Evolutionary conservation across 441 rosid genomes (phyloP).

Genomic region (Manihot esculenta): DNA sequence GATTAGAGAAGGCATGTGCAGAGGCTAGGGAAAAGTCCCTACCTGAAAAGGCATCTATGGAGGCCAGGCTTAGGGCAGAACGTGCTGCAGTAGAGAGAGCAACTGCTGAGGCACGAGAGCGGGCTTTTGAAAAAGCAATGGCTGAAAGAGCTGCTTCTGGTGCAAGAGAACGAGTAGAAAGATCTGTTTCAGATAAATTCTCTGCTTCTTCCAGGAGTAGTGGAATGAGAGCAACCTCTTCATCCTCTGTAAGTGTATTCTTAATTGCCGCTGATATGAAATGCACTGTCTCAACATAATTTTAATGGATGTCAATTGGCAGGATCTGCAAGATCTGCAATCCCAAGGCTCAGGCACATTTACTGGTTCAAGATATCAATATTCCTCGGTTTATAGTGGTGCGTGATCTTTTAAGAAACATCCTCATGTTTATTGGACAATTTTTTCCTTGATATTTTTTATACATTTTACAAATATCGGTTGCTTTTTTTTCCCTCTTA

Average conservation of each 20-base stretch:
- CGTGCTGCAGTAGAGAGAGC: slow-evolving; percentile 91
- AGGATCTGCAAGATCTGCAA: slow-evolving; percentile 53
- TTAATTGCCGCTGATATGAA: slow-evolving; percentile 5
- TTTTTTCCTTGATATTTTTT: neutral
- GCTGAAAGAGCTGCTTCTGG: slow-evolving; percentile 74
- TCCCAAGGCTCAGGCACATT: slow-evolving; percentile 46
- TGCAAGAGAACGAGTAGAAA: slow-evolving; percentile 60
- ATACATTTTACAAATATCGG: neutral
- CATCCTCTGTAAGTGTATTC: slow-evolving; percentile 44
- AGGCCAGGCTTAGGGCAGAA: slow-evolving; percentile 71
- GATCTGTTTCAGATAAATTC: slow-evolving; percentile 63
- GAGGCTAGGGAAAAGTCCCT: slow-evolving; percentile 77
- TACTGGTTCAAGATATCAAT: slow-evolving; percentile 44
- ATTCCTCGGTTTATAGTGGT: slow-evolving; percentile 50
- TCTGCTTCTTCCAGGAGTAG: slow-evolving; percentile 49
- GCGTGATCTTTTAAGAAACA: slow-evolving; percentile 19
- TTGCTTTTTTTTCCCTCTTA: neutral
- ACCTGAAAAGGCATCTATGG: slow-evolving; percentile 51
- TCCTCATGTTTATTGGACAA: neutral
- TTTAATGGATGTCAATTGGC: slow-evolving; percentile 26
- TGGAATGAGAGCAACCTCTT: slow-evolving; percentile 44
- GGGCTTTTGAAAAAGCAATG: slow-evolving; percentile 62
- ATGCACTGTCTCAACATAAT: slow-evolving; percentile 2
- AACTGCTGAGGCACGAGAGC: slow-evolving; percentile 81
- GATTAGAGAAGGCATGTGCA: slow-evolving; percentile 87